Base-by-base conservation (phyloP, 345 rosid species). In the Noccaea caerulescens region DNA sequence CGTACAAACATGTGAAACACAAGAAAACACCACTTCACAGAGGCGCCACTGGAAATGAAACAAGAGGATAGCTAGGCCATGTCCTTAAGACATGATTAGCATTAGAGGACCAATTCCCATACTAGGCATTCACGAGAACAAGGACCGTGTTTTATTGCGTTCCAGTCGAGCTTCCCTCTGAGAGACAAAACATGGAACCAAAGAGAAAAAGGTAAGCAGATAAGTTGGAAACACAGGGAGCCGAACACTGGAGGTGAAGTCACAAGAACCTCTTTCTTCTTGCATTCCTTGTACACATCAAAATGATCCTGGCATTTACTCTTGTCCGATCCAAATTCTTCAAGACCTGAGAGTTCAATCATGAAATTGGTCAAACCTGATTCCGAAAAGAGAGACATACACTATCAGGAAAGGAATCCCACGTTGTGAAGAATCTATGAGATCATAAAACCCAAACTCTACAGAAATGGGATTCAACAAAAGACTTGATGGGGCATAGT, bases 111-210 rank as follows among this genome's bases (percentile, higher is more conserved):
- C 30, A 3, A 27, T 27, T 27, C 3, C 30, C 45, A 41, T 14
- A 38, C 27, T 58, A 45, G n/a, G 16, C 44, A 39, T 77, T 90
- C 81, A 91, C 0, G 97, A 91, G 79, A 89, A 91, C 32, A 93
- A 63, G 14, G 97, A 88, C 16, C 93, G 85, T 46, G 23, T 87
- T 81, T 55, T 86, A 76, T 93, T 93, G 60, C 96, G 88, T 79
- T 93, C 98, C 81, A 91, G 76, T 70, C 93, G 86, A 68, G 95
- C 99, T 82, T 89, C 97, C 86, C 97, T 88, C 99, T 91, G 83
- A 67, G 13, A 42, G 62, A 71, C 11, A 47, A 59, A 65, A 50
- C 42, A 53, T n/a, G 46, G 11, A 61, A 43, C 33, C 23, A 20
- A 23, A 56, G 37, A 52, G 23, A 20, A 50, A 4, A 16, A 58